phyloP scores from a whole-genome alignment of 1,284 basidiomycete genomes.

The Xanthoconium separans region DNA sequence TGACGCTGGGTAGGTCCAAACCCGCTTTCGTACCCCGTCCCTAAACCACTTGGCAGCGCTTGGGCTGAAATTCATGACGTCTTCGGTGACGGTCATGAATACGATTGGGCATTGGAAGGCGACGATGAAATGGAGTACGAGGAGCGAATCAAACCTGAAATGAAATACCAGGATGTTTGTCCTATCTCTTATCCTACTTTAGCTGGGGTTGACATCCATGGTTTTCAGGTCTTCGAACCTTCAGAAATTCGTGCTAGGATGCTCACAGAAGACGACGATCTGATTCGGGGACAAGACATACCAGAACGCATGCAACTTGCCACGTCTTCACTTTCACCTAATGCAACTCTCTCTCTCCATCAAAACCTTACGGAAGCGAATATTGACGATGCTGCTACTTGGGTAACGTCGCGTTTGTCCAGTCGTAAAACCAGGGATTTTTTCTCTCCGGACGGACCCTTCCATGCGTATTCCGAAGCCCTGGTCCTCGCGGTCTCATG shows the following conservation, averaged over 20 bases:
- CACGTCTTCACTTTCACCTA: constrained; percentile 78
- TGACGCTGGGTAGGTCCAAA: constrained; percentile 72
- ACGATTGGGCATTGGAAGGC: constrained; percentile 88
- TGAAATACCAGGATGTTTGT: constrained; percentile 88
- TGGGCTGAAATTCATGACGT: constrained; percentile 98
- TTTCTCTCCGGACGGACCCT: constrained; percentile 61
- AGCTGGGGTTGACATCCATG: constrained; percentile 8
- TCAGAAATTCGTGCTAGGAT: constrained; percentile 92
- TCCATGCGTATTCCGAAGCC: constrained; percentile 60
- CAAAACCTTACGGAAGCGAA: constrained; percentile 69
- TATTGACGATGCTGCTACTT: constrained; percentile 80
- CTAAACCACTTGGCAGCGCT: constrained; percentile 53
- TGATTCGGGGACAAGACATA: constrained; percentile 87
- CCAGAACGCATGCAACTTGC: constrained; percentile 97
- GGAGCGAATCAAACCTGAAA: constrained; percentile 65
- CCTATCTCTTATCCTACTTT: constrained; percentile 1
- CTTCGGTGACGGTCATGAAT: constrained; percentile 96
- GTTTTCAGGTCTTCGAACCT: constrained; percentile 91
- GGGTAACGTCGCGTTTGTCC: constrained; percentile 89
- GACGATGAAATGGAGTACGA: constrained; percentile 69
- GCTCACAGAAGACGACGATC: constrained; percentile 93
- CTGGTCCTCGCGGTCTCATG: constrained; percentile 81
- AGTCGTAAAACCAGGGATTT: constrained; percentile 73
- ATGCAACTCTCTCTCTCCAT: constrained; percentile 65
- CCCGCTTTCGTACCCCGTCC: constrained; percentile 12